These are phyloP conservation scores for Neurospora pannonica DNA, from an alignment of 495 filamentous ascomycete species.

Conservation along the genomic window DNA sequence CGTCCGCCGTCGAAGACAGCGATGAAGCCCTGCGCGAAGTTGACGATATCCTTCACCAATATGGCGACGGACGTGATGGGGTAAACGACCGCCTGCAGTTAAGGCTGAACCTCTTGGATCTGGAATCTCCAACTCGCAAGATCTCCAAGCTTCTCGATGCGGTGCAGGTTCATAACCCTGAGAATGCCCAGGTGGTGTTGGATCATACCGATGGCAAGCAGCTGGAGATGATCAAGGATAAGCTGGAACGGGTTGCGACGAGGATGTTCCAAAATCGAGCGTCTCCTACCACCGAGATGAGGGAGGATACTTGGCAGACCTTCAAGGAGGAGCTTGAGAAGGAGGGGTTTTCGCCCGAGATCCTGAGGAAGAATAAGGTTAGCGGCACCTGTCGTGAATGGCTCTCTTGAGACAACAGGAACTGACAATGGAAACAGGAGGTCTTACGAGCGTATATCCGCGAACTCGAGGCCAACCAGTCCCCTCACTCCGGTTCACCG, in stretches of 20 bases:
- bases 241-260: constrained; percentile 42
- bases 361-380: constrained; percentile 43
- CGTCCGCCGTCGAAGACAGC: constrained; percentile 37
- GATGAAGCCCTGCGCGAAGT: constrained; percentile 40
- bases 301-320: constrained; percentile 43
- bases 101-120: constrained; percentile 25
- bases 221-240: constrained; percentile 36
- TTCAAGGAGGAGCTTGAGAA: constrained; percentile 43
- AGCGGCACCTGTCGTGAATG: not conserved
- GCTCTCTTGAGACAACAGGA: not conserved
- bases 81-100: constrained; percentile 13
- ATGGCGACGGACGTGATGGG: constrained; percentile 11
- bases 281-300: constrained; percentile 25
- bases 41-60: constrained; percentile 34
- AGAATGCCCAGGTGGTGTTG: constrained; percentile 19
- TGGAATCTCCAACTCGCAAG: constrained; percentile 30
- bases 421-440: constrained; percentile 27
- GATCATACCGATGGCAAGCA: constrained; percentile 14
- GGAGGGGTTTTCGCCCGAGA: constrained; percentile 41
- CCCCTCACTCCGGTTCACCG: constrained; percentile 22
- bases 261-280: constrained; percentile 29
- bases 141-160: constrained; percentile 40
- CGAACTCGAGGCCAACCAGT: constrained; percentile 35
- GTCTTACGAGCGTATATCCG: constrained; percentile 46
- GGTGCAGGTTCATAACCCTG: constrained; percentile 32